Conservation (phyloP, 2,329 filamentous ascomycete species). For the Penicillium sp. region DNA sequence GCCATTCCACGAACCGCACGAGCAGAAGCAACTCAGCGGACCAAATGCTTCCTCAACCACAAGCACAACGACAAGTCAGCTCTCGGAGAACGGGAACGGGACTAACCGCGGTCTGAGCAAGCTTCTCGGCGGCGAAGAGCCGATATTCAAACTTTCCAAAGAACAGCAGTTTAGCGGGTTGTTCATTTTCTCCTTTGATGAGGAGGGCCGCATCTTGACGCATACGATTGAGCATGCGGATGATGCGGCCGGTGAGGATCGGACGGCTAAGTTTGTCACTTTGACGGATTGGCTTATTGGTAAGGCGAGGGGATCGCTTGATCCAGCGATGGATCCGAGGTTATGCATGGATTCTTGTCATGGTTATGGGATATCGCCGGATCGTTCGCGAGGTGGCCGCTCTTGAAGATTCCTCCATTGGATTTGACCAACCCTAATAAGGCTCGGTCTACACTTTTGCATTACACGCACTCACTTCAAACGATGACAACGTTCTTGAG, state of each 20-base stretch:
- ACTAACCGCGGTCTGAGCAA: conserved; percentile 47
- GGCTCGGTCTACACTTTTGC: not conserved
- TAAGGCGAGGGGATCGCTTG: conserved; percentile 63
- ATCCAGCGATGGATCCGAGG: conserved; percentile 31
- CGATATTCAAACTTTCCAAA: conserved; percentile 56
- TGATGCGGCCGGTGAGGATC: conserved; percentile 80
- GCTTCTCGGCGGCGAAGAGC: conserved; percentile 58
- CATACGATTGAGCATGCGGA: conserved; percentile 96
- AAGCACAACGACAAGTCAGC: conserved; percentile 5
- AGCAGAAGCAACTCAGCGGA: not conserved
- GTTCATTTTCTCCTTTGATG: conserved; percentile 95
- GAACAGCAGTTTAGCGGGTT: conserved; percentile 84
- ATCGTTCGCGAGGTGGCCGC: not conserved
- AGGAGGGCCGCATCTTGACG: conserved; percentile 77
- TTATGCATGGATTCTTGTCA: conserved; percentile 34
- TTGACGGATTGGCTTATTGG: conserved; percentile 94
- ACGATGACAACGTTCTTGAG: too few relatives aligned
- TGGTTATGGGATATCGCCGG: conserved; percentile 11
- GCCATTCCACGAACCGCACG: conserved; percentile 22
- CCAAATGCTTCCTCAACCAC: not conserved
- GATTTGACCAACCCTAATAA: not conserved
- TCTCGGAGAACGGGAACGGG: conserved; percentile 33
- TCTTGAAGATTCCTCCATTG: too few relatives aligned
- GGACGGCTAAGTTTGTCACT: conserved; percentile 81
- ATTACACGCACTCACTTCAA: not conserved